Conservation (phyloP, 345 rosid genomes). For the Cochlearia excelsa region DNA sequence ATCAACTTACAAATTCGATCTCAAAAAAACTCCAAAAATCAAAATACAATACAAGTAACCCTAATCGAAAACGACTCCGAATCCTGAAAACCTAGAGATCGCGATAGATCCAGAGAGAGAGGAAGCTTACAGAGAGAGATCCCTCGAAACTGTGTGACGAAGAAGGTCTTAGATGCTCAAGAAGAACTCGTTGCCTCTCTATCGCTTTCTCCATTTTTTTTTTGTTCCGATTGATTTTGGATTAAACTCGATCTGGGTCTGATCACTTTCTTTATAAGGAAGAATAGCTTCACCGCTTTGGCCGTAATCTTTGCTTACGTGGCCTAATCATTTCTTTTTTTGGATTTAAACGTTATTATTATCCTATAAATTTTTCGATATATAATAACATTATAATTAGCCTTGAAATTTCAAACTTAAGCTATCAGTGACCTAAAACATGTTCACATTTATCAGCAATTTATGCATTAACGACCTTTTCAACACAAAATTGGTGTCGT, state of each 20-base stretch:
- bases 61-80: constrained; percentile 18
- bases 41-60: neutral
- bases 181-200: constrained; percentile 80
- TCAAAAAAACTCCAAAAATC: neutral
- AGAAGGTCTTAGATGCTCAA: constrained; percentile 81
- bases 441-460: too few relatives aligned
- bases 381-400: too few relatives aligned
- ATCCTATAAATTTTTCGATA: too few relatives aligned
- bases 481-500: too few relatives aligned
- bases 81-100: neutral
- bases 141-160: constrained; percentile 45
- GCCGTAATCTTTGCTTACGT: neutral
- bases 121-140: constrained; percentile 61
- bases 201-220: constrained; percentile 75
- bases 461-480: neutral
- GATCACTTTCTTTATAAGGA: constrained; percentile 22
- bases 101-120: neutral
- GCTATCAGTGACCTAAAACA: too few relatives aligned
- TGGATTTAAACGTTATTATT: too few relatives aligned
- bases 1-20: neutral
- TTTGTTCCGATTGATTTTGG: too few relatives aligned
- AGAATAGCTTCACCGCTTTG: constrained; percentile 18
- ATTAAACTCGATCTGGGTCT: neutral
- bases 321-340: too few relatives aligned
- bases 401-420: too few relatives aligned